Base-by-base conservation (phyloP, 352 stramenopile genomes). In the Hyaloperonospora brassicae region DNA sequence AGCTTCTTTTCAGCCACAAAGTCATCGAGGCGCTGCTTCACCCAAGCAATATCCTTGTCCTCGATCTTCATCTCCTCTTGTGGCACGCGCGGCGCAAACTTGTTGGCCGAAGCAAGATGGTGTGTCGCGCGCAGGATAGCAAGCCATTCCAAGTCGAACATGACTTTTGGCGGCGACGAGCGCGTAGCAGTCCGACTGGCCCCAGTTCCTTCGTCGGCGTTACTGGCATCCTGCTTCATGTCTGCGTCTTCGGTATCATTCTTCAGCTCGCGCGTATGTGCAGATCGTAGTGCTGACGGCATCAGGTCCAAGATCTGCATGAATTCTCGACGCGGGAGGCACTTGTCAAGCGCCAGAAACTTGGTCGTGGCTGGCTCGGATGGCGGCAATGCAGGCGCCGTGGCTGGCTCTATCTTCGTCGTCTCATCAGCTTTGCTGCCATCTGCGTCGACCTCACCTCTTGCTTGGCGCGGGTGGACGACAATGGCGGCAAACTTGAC, bases 401-500 rank as follows among this genome's bases (percentile, higher is more conserved):
- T 23, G 17, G 53, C 23, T 47, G 60, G 50, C 1, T 62, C 30
- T 21, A 21, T 17, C 6, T 59, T 51, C n/a, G 51, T 34, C 39
- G 36, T 27, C 13, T 57, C 39, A 24, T 50, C n/a, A 25, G 14
- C 25, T 31, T 61, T 24, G 8, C 31, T 2, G n/a, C 51, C 42
- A 12, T 8, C 12, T 2, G 24, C 27, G 0, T 65, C 22, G 2
- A 43, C 11, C 27, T 34, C 23, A 38, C 53, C 46, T 12, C 50
- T 56, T 30, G 48, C 1, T 55, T 63, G 52, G 9, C 61, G 48
- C 5, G 60, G 46, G 62, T 98, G 96, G 8, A 65, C 65, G 5
- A 98, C 88, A n/a, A 96, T 66, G 4, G 97, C 97, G 34, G 94
- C 70, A 68, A 99, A 99, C 65, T 98, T 99, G 48, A 98, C 89